phyloP scores from a whole-genome alignment of 768 basidiomycete species.

The Pisolithus orientalis region DNA sequence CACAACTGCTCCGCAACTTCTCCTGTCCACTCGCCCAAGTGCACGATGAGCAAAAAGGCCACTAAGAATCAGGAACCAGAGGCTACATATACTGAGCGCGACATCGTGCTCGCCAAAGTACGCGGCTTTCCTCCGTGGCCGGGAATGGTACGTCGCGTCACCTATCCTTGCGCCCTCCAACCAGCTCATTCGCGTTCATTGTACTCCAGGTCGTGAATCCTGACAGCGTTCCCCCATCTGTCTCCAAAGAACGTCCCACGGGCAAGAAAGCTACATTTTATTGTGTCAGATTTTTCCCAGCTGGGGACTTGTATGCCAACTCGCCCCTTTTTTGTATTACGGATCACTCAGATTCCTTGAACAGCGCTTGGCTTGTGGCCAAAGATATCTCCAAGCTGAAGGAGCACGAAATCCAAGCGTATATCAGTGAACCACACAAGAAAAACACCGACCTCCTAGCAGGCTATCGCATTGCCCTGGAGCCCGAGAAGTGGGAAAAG shows the following conservation, averaged over 20 bases:
- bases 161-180: conserved; percentile 9
- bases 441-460: conserved; percentile 67
- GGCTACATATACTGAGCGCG: conserved; percentile 60
- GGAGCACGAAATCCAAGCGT: conserved; percentile 76
- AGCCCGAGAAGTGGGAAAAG: conserved; percentile 66
- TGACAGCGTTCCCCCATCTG: conserved; percentile 50
- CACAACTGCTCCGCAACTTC: conserved; percentile 21
- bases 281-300: conserved; percentile 85
- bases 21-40: conserved; percentile 8
- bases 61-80: conserved; percentile 33
- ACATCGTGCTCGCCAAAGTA: conserved; percentile 88
- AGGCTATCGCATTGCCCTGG: conserved; percentile 70
- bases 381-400: conserved; percentile 80
- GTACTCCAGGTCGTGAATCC: conserved; percentile 74
- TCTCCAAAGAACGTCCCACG: conserved; percentile 64
- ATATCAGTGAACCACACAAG: conserved; percentile 72
- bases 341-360: conserved; percentile 6
- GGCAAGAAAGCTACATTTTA: conserved; percentile 69
- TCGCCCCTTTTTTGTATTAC: conserved; percentile 7
- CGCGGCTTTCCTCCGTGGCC: conserved; percentile 97
- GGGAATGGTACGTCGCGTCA: conserved; percentile 66
- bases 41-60: conserved; percentile 48
- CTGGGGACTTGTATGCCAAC: conserved; percentile 81
- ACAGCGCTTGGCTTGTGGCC: conserved; percentile 76
- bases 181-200: conserved; percentile 5